Conservation (phyloP, 2,329 filamentous ascomycete species). For the Microdochium nivale region DNA sequence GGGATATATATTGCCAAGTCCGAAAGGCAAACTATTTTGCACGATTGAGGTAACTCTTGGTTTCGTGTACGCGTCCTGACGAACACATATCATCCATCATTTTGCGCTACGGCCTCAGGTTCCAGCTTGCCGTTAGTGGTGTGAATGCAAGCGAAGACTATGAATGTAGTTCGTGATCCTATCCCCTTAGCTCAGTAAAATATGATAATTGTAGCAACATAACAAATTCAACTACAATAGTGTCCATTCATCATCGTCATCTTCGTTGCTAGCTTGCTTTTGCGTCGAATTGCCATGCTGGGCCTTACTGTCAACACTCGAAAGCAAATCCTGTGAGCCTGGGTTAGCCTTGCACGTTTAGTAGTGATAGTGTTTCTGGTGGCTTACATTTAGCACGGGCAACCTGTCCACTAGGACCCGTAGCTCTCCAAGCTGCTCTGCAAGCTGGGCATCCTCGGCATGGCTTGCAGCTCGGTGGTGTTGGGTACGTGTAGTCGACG, state of each 20-base stretch:
- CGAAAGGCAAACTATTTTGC: too few species aligned
- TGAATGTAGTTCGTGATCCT: not conserved
- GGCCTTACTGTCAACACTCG: not conserved
- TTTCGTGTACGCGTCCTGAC: too few species aligned
- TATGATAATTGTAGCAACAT: not conserved
- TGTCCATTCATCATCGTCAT: slow-evolving; percentile 2
- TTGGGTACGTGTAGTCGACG: not conserved
- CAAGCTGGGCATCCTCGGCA: slow-evolving; percentile 1
- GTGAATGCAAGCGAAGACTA: too few species aligned
- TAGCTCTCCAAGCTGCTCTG: slow-evolving; percentile 8
- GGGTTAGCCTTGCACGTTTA: not conserved
- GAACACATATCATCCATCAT: too few species aligned
- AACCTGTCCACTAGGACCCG: slow-evolving; percentile 8
- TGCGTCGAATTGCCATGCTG: slow-evolving; percentile 1
- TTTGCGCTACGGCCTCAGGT: too few species aligned
- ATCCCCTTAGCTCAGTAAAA: too few species aligned
- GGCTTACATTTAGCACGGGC: slow-evolving; percentile 3
- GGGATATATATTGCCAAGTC: too few species aligned
- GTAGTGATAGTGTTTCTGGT: not conserved
- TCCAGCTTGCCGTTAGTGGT: too few species aligned
- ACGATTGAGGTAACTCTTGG: too few species aligned
- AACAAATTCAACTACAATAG: not conserved
- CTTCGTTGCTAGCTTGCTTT: not conserved
- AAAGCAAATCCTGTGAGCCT: not conserved
- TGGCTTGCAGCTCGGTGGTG: not conserved